Base-by-base conservation (phyloP, 202 grass and related monocot species). In the Digitaria exilis region DNA sequence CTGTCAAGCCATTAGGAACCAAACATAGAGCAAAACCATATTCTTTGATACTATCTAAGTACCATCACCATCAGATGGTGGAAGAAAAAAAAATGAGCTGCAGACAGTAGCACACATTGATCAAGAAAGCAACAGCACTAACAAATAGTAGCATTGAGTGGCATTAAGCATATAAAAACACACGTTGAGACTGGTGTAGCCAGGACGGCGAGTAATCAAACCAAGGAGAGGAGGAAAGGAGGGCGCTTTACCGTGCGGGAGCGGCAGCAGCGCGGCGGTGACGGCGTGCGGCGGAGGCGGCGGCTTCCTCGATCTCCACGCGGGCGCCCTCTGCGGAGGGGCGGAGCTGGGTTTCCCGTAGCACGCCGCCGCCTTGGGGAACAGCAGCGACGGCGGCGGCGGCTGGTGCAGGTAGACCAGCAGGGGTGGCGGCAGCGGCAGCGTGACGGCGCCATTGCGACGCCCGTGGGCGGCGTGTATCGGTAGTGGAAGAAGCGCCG, bases 401-500 rank as follows among this genome's bases (percentile, higher is more conserved):
- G 67, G 66, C 46, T 82, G 92, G 78, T 90, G 92, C 82, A 94
- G 74, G 57, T 91, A 91, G 30, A 95, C 35, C 25, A 93, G 80
- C 61, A 93, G 32, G 4, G 96, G 95, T 54, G 92, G 95, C 44
- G 95, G 95, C 35, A 93, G 75, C 12, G 90, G 86, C 59, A 90
- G 80, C 41, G 87, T n/a, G 50, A 67, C 41, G n/a, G 73, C 58
- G 59, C 65, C 73, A 19, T 58, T 51, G 49, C 26, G 50, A 9
- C 54, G 83, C 39, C 79, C 10, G 78, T 71, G 73, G 82, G 77
- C 18, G 58, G 73, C 49, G 89, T 94, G 91, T 80, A 98, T 78
- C 49, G 95, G 95, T 30, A 97, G 64, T 24, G 92, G 95, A 11
- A 94, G 90, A 71, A 95, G 93, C 9, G 92, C 93, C 32, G 96